Conservation (phyloP, 352 stramenopile species). For the Globisporangium recalcitrans region DNA sequence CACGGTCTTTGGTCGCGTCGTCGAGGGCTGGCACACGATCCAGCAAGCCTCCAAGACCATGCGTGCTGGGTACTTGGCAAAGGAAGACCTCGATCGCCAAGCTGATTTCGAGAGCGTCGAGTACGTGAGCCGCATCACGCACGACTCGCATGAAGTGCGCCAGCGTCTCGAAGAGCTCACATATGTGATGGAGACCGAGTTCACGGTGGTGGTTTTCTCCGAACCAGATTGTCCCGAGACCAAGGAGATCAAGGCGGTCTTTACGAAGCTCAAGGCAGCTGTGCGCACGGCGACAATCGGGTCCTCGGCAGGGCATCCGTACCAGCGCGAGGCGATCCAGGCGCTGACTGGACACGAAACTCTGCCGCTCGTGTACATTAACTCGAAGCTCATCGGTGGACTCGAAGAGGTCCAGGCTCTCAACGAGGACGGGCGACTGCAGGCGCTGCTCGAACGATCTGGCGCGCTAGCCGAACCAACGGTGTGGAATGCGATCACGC, state of each 20-base stretch:
- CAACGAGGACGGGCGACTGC: constrained; percentile 72
- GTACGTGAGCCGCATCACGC: constrained; percentile 55
- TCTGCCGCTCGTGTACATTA: constrained; percentile 96
- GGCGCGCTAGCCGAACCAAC: constrained; percentile 67
- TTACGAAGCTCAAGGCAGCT: constrained; percentile 62
- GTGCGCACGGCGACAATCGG: constrained; percentile 58
- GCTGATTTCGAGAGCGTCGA: constrained; percentile 68
- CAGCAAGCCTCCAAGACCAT: constrained; percentile 75
- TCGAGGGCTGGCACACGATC: constrained; percentile 75
- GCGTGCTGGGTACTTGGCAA: constrained; percentile 54
- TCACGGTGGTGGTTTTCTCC: constrained; percentile 92
- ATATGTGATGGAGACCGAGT: constrained; percentile 61
- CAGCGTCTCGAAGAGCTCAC: constrained; percentile 67
- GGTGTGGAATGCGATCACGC: constrained; percentile 65
- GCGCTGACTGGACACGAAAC: constrained; percentile 87
- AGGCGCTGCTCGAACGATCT: constrained; percentile 77
- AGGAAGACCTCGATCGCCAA: constrained; percentile 60
- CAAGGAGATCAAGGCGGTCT: constrained; percentile 77
- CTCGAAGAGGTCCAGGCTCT: constrained; percentile 91
- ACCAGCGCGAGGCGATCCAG: constrained; percentile 73
- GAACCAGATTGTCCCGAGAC: constrained; percentile 94
- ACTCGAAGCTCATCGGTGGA: constrained; percentile 90
- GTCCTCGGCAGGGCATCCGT: constrained; percentile 47
- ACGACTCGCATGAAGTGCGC: constrained; percentile 49
- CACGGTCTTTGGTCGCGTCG: constrained; percentile 73